phyloP scores from a whole-genome alignment of 768 basidiomycete genomes.

The Agaricus blazei region DNA sequence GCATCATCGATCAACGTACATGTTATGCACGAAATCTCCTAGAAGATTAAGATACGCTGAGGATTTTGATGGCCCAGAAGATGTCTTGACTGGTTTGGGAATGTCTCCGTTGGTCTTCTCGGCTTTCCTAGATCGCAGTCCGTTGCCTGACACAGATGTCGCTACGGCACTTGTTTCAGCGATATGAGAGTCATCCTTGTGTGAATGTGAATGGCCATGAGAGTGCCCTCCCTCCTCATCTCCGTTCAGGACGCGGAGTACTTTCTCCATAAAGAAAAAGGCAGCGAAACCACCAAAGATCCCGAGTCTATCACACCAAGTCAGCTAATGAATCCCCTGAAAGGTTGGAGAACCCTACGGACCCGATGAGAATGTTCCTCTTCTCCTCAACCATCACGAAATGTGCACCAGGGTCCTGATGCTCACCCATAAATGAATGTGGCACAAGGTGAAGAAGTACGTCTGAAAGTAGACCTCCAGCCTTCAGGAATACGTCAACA shows the following conservation, averaged over 20 bases:
- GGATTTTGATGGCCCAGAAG: conserved; percentile 65
- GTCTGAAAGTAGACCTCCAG: conserved; percentile 88
- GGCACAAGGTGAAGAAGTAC: conserved; percentile 91
- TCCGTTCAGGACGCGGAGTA: conserved; percentile 72
- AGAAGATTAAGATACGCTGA: conserved; percentile 92
- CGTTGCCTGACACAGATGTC: conserved; percentile 36
- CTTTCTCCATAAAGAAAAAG: conserved; percentile 94
- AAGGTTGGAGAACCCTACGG: conserved; percentile 15
- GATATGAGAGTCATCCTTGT: conserved; percentile 4
- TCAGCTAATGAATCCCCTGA: neutral
- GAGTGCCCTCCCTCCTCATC: conserved; percentile 52
- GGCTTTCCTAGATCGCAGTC: conserved; percentile 44
- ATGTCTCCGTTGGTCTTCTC: conserved; percentile 20
- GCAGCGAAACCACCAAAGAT: conserved; percentile 85
- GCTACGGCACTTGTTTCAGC: conserved; percentile 28
- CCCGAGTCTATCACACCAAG: conserved; percentile 46
- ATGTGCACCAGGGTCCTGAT: conserved; percentile 65
- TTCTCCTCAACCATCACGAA: conserved; percentile 88
- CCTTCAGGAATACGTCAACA: conserved; percentile 33
- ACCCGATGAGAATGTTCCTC: conserved; percentile 89
- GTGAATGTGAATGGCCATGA: conserved; percentile 56
- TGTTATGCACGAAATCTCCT: conserved; percentile 93
- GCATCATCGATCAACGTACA: conserved; percentile 41
- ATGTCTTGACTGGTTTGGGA: conserved; percentile 21
- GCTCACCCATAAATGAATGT: conserved; percentile 88